Evolutionary conservation across 257 asterid genomes (phyloP).

Genomic region (Solanum tarijense): DNA sequence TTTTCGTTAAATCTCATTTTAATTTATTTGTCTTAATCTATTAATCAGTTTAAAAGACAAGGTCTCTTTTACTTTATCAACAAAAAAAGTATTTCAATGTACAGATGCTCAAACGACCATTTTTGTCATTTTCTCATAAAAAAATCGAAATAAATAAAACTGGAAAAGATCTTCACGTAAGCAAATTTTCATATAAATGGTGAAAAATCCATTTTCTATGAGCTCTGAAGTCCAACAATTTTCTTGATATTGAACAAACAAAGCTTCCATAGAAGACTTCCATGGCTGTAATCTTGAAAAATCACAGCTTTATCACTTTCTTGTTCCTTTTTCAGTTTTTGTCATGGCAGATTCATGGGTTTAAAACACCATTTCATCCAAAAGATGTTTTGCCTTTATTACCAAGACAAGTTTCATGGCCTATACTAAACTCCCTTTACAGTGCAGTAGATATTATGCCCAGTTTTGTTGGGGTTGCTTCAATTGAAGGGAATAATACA

Average conservation of each 20-base stretch:
- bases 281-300: slow-evolving; percentile 19
- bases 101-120: not conserved
- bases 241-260: not conserved
- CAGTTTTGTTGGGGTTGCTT: slow-evolving; percentile 60
- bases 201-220: not conserved
- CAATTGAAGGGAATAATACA: slow-evolving; percentile 20
- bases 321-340: slow-evolving; percentile 14
- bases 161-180: not conserved
- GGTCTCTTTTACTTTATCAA: not conserved
- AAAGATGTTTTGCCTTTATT: slow-evolving; percentile 56
- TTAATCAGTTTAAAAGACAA: no score
- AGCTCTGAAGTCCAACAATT: not conserved
- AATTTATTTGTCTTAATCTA: not conserved
- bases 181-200: not conserved
- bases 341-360: slow-evolving; percentile 16
- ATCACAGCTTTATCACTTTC: slow-evolving; percentile 22
- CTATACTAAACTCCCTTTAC: slow-evolving; percentile 41
- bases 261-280: not conserved
- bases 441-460: slow-evolving; percentile 74
- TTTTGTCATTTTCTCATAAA: not conserved
- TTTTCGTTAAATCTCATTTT: no score
- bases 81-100: not conserved
- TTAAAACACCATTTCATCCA: slow-evolving; percentile 44
- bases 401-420: slow-evolving; percentile 69
- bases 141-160: not conserved